These are phyloP conservation scores for Ilyonectria robusta DNA, from an alignment of 2,329 filamentous ascomycete species.

Conservation along the genomic window DNA sequence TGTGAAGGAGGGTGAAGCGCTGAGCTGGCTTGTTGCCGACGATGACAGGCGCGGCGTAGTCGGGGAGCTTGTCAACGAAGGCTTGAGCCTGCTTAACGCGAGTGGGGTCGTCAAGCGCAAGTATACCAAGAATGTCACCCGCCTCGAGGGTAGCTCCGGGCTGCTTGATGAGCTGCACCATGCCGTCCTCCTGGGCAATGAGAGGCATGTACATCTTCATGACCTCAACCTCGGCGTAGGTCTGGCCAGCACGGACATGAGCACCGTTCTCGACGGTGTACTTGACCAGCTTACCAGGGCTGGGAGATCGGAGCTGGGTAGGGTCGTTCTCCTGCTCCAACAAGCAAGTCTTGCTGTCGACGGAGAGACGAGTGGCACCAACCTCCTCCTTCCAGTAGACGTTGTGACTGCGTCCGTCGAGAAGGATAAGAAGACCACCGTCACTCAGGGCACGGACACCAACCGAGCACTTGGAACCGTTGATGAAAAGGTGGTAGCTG, in stretches of 20 bases:
- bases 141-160: slow-evolving; percentile 97
- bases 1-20: slow-evolving; percentile 82
- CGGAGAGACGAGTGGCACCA: slow-evolving; percentile 92
- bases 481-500: slow-evolving; percentile 98
- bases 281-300: slow-evolving; percentile 97
- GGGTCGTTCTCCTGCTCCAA: slow-evolving; percentile 99
- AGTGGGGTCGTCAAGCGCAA: slow-evolving; percentile 93
- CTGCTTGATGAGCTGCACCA: slow-evolving; percentile 99
- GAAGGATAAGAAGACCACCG: slow-evolving; percentile 90
- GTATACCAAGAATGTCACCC: slow-evolving; percentile 97
- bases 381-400: slow-evolving; percentile 99
- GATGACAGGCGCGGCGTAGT: slow-evolving; percentile 87
- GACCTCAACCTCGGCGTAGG: slow-evolving; percentile 97
- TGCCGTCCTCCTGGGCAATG: slow-evolving; percentile 92
- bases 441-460: slow-evolving; percentile 94
- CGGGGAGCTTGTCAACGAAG: slow-evolving; percentile 91
- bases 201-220: slow-evolving; percentile 99
- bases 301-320: slow-evolving; percentile 94
- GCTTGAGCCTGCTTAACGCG: slow-evolving; percentile 97
- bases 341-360: slow-evolving; percentile 98
- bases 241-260: slow-evolving; percentile 91
- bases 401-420: slow-evolving; percentile 95
- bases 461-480: slow-evolving; percentile 95
- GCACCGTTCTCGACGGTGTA: slow-evolving; percentile 96
- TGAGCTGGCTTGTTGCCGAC: slow-evolving; percentile 94